A percentile compares a stretch with the other conserved stretches of the same genome.
Evolutionary conservation across 2,329 filamentous ascomycete species (phyloP).

Genomic region (Penicillium sp.): DNA sequence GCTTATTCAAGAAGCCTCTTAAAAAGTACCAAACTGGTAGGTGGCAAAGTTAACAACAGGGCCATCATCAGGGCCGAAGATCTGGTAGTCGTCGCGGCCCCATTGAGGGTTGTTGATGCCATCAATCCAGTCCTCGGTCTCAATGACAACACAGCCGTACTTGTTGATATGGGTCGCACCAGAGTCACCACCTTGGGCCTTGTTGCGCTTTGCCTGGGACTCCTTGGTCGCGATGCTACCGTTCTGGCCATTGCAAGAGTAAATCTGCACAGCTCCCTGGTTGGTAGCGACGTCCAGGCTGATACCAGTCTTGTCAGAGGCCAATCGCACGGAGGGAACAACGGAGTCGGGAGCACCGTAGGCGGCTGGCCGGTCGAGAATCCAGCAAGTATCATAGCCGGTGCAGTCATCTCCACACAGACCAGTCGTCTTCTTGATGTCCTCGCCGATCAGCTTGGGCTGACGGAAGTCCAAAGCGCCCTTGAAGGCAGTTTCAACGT

Average conservation of each 20-base stretch:
- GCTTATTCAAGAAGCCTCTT: no score
- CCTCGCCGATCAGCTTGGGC: constrained; percentile 77
- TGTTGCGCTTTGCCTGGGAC: constrained; percentile 55
- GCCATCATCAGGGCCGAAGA: constrained; percentile 45
- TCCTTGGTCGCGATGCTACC: constrained; percentile 57
- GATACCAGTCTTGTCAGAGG: constrained; percentile 75
- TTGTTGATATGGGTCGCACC: constrained; percentile 55
- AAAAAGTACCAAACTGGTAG: constrained; percentile 50
- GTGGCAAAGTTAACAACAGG: constrained; percentile 50
- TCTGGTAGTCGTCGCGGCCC: constrained; percentile 61
- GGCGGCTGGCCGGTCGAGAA: constrained; percentile 49
- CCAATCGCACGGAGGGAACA: constrained; percentile 62
- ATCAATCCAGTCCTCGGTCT: constrained; percentile 93
- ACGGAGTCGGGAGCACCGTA: constrained; percentile 39
- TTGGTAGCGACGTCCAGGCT: constrained; percentile 79
- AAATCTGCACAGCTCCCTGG: constrained; percentile 87
- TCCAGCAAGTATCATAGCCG: constrained; percentile 73
- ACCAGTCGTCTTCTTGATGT: constrained; percentile 65
- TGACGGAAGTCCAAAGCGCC: constrained; percentile 65
- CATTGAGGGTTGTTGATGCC: constrained; percentile 91
- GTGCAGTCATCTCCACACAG: constrained; percentile 83
- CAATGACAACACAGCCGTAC: constrained; percentile 86
- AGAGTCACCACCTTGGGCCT: constrained; percentile 56
- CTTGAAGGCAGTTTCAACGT: constrained; percentile 71
- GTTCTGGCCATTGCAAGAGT: constrained; percentile 78